Base-by-base conservation (phyloP, 2,329 filamentous ascomycete genomes). In the Aspergillus pseudoterreus region DNA sequence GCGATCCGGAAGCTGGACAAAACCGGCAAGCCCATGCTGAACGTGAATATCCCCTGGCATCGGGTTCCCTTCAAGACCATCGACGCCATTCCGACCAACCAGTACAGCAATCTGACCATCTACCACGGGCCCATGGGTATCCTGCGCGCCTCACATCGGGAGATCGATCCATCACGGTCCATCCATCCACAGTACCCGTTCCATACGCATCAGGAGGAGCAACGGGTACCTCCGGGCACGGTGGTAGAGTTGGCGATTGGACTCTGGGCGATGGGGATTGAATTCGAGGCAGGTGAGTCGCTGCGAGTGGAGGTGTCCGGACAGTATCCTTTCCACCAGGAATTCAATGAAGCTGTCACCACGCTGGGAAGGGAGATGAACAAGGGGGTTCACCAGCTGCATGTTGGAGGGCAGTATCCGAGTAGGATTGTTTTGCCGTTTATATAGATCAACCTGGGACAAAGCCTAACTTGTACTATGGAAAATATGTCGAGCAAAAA, bases 201-300 rank as follows among this genome's bases (percentile, higher is more conserved):
- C 52, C 69, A 77, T 45, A 66, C 74, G 0, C 73, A 78, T 50
- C 63, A 68, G 4, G 59, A 61, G 14, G 65, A 75, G 41, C 66
- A 75, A 41, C 75, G 75, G 57, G 63, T 78, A 1, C 49, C 58
- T 2, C 68, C 66, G 0, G 76, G 75, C 0, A 61, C 70, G 6
- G 60, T 78, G 17, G 74, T 77, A 4, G 70, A 70, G 57, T 60
- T 78, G 4, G 74, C 78, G 43, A 78, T 79, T 51, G 74, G 74
- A 0, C 74, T 79, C 11, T 79, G 74, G 75, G 68, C 71, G 0
- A 71, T 74, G 64, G 75, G 75, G 0, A 67, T 76, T 0, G 71
- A 76, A 24, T 79, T 73, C 57, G 72, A 77, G 3, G 70, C 63
- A 5, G 75, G 72, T 0, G 72, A 77, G 38, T 32, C 51, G 14